These are phyloP conservation scores for Podaxis sp. DNA, from an alignment of 768 basidiomycete species.

Conservation along the genomic window DNA sequence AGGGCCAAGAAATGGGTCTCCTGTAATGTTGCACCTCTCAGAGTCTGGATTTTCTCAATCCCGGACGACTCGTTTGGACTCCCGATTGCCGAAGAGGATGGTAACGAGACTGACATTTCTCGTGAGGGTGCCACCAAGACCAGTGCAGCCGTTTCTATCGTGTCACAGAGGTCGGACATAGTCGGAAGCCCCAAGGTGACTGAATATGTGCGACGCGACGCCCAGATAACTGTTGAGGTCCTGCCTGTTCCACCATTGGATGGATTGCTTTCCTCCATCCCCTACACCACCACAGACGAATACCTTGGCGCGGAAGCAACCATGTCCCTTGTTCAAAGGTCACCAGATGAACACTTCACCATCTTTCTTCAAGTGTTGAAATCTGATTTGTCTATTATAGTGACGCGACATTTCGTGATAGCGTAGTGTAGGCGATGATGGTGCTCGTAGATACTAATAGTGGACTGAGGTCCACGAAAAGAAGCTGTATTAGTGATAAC, in stretches of 20 bases:
- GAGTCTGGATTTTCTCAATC: slow-evolving; percentile 63
- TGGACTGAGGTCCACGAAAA: too few species aligned
- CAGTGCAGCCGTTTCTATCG: slow-evolving; percentile 27
- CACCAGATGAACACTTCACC: slow-evolving; percentile 45
- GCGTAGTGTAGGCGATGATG: too few species aligned
- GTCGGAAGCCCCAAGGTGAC: slow-evolving; percentile 25
- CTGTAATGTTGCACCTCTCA: slow-evolving; percentile 56
- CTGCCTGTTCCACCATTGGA: slow-evolving; percentile 47
- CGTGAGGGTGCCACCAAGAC: slow-evolving; percentile 25
- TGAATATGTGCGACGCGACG: slow-evolving; percentile 72
- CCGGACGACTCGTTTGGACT: slow-evolving; percentile 67
- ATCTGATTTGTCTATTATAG: slow-evolving; percentile 50
- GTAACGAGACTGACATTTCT: slow-evolving; percentile 17
- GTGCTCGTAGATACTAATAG: too few species aligned
- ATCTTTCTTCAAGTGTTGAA: slow-evolving; percentile 48
- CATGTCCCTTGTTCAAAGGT: slow-evolving; percentile 42
- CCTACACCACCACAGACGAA: slow-evolving; percentile 17
- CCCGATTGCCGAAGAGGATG: slow-evolving; percentile 22
- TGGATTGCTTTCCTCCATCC: slow-evolving; percentile 39
- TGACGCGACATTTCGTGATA: too few species aligned
- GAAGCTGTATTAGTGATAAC: too few species aligned
- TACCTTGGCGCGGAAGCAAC: slow-evolving; percentile 25
- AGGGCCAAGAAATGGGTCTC: slow-evolving; percentile 35
- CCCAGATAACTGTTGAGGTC: slow-evolving; percentile 54
- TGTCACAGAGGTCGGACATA: slow-evolving; percentile 24